These are phyloP conservation scores for Pythium graminicola DNA, from an alignment of 352 stramenopile species.

Conservation along the genomic window DNA sequence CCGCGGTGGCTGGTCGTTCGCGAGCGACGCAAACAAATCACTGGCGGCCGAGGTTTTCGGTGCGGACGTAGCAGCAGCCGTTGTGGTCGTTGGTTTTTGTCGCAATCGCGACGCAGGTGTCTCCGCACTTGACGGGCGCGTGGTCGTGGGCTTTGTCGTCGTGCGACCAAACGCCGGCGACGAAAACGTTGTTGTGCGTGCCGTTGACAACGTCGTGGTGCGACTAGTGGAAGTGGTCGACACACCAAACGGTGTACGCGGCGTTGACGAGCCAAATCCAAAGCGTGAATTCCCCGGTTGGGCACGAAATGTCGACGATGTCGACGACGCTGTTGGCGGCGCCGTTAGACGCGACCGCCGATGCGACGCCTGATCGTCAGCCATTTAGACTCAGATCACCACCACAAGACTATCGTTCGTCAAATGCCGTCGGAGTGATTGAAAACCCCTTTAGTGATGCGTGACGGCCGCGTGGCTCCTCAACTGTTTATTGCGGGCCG, in stretches of 20 bases:
- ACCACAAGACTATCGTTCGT: too few species aligned
- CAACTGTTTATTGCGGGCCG: background rate
- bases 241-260: background rate
- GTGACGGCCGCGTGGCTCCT: constrained; percentile 15
- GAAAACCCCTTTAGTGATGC: background rate
- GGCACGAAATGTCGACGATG: constrained; percentile 3
- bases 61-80: constrained; percentile 6
- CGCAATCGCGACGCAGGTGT: constrained; percentile 34
- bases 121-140: constrained; percentile 43
- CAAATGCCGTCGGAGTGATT: too few species aligned
- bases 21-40: constrained; percentile 14
- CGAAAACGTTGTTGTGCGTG: constrained; percentile 10
- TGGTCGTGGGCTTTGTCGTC: constrained; percentile 1
- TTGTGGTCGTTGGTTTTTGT: constrained; percentile 33
- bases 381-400: constrained; percentile 6
- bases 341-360: constrained; percentile 17
- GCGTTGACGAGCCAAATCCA: constrained; percentile 16
- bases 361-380: constrained; percentile 16
- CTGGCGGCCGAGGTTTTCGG: constrained; percentile 7
- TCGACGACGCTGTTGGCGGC: constrained; percentile 7
- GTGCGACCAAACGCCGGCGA: constrained; percentile 17
- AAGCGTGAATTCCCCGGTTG: constrained; percentile 8
- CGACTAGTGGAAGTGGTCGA: constrained; percentile 1
- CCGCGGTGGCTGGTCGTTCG: constrained; percentile 7
- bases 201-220: constrained; percentile 1